phyloP scores from a whole-genome alignment of 192 early-diverging fungal species.

The Podila epigama region DNA sequence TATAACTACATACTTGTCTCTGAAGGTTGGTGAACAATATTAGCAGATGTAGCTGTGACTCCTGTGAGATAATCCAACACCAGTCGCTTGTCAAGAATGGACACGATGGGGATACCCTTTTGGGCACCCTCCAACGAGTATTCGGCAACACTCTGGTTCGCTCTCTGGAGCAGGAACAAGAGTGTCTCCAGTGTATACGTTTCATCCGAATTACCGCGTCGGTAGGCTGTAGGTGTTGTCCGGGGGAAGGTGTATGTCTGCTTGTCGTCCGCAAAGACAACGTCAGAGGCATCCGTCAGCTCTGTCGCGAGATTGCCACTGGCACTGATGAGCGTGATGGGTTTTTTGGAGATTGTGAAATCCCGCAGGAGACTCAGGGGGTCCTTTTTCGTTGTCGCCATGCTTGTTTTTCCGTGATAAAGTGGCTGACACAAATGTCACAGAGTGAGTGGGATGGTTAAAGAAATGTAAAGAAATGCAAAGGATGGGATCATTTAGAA shows the following conservation, averaged over 20 bases:
- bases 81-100: conserved; percentile 75
- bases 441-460: too few relatives aligned
- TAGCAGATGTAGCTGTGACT: conserved; percentile 51
- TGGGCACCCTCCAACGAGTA: conserved; percentile 73
- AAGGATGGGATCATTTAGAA: too few relatives aligned
- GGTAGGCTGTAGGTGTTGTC: conserved; percentile 62
- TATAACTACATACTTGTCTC: conserved; percentile 11
- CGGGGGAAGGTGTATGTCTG: conserved; percentile 61
- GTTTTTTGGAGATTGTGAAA: conserved; percentile 62
- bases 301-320: conserved; percentile 47
- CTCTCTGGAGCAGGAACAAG: conserved; percentile 72
- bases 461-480: too few relatives aligned
- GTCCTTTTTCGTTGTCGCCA: conserved; percentile 42
- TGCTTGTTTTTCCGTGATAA: background rate
- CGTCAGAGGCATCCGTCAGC: conserved; percentile 55
- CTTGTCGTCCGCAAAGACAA: conserved; percentile 63
- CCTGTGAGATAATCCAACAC: conserved; percentile 79
- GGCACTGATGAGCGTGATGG: conserved; percentile 56
- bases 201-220: conserved; percentile 63
- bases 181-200: conserved; percentile 77
- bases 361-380: conserved; percentile 69
- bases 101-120: conserved; percentile 69
- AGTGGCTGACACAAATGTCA: too few relatives aligned
- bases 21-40: conserved; percentile 38
- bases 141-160: conserved; percentile 68